Evolutionary conservation across 257 asterid genomes (phyloP).

Genomic region (Handroanthus guayacan): DNA sequence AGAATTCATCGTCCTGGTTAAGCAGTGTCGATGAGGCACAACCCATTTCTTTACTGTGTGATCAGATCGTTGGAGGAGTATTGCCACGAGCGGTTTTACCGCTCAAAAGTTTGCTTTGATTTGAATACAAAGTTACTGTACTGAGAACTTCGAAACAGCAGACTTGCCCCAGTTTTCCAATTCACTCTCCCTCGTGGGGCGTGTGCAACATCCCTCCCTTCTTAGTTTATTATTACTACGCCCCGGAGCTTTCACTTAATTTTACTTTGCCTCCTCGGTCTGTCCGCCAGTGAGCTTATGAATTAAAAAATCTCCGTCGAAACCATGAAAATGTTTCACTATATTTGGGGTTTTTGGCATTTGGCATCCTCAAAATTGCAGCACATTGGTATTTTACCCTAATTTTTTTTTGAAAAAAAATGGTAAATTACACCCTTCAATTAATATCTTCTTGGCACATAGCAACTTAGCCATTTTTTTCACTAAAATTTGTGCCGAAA

Average conservation of each 20-base stretch:
- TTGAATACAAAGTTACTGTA: constrained; percentile 1
- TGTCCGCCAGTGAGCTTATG: background rate
- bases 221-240: background rate
- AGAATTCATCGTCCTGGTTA: constrained; percentile 62
- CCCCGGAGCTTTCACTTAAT: background rate
- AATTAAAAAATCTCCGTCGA: no score
- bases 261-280: background rate
- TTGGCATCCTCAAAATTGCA: no score
- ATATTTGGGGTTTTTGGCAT: no score
- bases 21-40: constrained; percentile 77
- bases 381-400: no score
- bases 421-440: no score
- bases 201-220: background rate
- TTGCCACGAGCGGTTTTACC: constrained; percentile 27
- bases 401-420: no score
- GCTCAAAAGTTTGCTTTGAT: constrained; percentile 26
- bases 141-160: background rate
- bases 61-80: background rate
- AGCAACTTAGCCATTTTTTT: no score
- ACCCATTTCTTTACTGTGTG: constrained; percentile 48
- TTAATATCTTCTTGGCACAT: no score
- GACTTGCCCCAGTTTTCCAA: background rate
- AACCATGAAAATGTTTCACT: no score
- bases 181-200: background rate
- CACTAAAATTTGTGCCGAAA: no score